Conservation (phyloP, 2,329 filamentous ascomycete genomes). For the Sarocladium brachiariae region DNA sequence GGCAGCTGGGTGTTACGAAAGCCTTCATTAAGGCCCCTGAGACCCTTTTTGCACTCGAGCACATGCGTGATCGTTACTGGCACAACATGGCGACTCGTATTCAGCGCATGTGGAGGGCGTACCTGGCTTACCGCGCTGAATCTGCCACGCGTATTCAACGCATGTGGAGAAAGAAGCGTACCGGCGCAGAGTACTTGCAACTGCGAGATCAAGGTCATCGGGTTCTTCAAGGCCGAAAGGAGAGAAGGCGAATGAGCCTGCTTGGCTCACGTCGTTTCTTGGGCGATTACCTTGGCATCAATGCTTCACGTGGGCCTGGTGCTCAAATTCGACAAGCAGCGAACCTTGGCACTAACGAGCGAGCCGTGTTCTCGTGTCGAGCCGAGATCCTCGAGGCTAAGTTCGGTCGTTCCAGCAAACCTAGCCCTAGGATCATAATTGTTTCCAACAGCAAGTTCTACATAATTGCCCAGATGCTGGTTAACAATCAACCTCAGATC, state of each 20-base stretch:
- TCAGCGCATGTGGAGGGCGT: slow-evolving; percentile 94
- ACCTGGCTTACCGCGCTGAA: slow-evolving; percentile 85
- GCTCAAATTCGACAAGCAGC: slow-evolving; percentile 72
- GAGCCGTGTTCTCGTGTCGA: slow-evolving; percentile 81
- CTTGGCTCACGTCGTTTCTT: slow-evolving; percentile 87
- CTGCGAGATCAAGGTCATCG: slow-evolving; percentile 82
- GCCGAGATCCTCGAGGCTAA: slow-evolving; percentile 88
- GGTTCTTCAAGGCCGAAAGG: slow-evolving; percentile 77
- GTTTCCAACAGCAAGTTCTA: slow-evolving; percentile 84
- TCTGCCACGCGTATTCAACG: slow-evolving; percentile 90
- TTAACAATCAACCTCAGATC: slow-evolving; percentile 77
- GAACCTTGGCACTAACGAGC: slow-evolving; percentile 64
- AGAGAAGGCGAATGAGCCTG: slow-evolving; percentile 84
- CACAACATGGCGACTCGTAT: slow-evolving; percentile 99
- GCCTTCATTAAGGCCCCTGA: slow-evolving; percentile 98
- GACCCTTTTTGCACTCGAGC: slow-evolving; percentile 91
- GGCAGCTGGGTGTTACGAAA: slow-evolving; percentile 94
- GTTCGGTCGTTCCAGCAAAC: slow-evolving; percentile 92
- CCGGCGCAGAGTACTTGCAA: slow-evolving; percentile 81
- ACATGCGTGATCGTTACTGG: slow-evolving; percentile 97
- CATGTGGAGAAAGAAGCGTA: slow-evolving; percentile 90
- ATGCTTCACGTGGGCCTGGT: slow-evolving; percentile 71
- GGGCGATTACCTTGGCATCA: slow-evolving; percentile 89
- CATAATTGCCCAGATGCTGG: slow-evolving; percentile 75
- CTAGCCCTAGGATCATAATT: slow-evolving; percentile 76